These are phyloP conservation scores for Jatropha podagrica DNA, from an alignment of 441 rosid species.

Conservation along the genomic window DNA sequence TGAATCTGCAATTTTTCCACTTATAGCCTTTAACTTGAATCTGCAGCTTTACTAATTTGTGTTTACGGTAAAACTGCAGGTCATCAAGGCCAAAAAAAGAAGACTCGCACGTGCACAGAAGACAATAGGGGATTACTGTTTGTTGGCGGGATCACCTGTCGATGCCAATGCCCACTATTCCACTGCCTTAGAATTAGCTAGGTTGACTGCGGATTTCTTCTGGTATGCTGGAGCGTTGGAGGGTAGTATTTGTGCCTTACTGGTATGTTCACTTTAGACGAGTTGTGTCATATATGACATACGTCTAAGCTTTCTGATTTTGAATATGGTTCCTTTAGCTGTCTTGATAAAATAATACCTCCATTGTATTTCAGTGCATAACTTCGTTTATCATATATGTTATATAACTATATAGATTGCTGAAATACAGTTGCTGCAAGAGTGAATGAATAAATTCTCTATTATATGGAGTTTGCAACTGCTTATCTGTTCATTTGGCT, in stretches of 20 bases:
- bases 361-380: not conserved
- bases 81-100: conserved; percentile 92
- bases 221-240: conserved; percentile 99
- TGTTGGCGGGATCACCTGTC: conserved; percentile 97
- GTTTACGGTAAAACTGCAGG: conserved; percentile 47
- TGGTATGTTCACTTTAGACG: conserved; percentile 49
- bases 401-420: not conserved
- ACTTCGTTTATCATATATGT: not conserved
- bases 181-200: conserved; percentile 89
- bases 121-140: conserved; percentile 95
- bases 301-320: not conserved
- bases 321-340: not conserved
- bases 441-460: not conserved
- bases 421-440: not conserved
- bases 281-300: conserved; percentile 6
- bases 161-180: conserved; percentile 97
- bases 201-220: conserved; percentile 87
- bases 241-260: conserved; percentile 91
- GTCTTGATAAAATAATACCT: not conserved
- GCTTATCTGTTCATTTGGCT: conserved; percentile 22
- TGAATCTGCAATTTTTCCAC: conserved; percentile 31
- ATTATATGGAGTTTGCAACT: not conserved
- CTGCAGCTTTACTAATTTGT: conserved; percentile 32
- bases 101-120: conserved; percentile 95
- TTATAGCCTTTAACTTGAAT: not conserved